Percentiles rank a stretch among this genome's conserved stretches.
phyloP scores from a whole-genome alignment of 257 asterid species.

The Cynanchum wilfordii region DNA sequence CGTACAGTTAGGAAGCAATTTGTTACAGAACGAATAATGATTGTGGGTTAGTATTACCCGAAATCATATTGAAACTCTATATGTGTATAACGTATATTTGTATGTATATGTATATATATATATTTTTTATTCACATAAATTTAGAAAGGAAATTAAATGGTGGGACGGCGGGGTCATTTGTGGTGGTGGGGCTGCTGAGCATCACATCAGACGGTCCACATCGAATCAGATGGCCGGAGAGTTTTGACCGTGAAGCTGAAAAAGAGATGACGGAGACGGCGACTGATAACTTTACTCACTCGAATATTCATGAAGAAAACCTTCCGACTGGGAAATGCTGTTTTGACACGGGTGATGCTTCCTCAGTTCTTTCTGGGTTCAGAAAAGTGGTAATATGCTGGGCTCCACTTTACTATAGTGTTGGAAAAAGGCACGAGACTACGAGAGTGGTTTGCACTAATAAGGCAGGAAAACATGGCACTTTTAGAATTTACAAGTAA shows the following conservation, averaged over 20 bases:
- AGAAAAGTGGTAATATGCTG: no score
- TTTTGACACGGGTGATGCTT: not conserved
- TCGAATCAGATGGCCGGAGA: constrained; percentile 1
- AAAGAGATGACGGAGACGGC: not conserved
- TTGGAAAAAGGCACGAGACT: constrained; percentile 17
- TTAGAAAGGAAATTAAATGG: not conserved
- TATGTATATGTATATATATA: no score
- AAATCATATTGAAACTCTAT: no score
- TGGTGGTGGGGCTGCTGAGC: not conserved
- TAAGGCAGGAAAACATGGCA: constrained; percentile 15
- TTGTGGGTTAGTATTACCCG: not conserved
- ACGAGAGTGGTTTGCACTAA: constrained; percentile 27
- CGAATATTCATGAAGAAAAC: not conserved
- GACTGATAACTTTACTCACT: not conserved
- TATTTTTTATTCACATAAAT: no score
- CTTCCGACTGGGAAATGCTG: not conserved
- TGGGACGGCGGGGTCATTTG: not conserved
- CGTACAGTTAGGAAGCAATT: not conserved
- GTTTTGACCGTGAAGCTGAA: not conserved
- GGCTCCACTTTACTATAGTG: not conserved
- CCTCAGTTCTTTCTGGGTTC: no score
- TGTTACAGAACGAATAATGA: not conserved
- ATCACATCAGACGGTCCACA: not conserved
- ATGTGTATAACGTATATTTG: no score
- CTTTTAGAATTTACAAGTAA: constrained; percentile 8